Evolutionary conservation across 2,329 filamentous ascomycete genomes (phyloP), one percentile per base, ranked within the genome.

Genomic region (Verruconis gallopava): DNA sequence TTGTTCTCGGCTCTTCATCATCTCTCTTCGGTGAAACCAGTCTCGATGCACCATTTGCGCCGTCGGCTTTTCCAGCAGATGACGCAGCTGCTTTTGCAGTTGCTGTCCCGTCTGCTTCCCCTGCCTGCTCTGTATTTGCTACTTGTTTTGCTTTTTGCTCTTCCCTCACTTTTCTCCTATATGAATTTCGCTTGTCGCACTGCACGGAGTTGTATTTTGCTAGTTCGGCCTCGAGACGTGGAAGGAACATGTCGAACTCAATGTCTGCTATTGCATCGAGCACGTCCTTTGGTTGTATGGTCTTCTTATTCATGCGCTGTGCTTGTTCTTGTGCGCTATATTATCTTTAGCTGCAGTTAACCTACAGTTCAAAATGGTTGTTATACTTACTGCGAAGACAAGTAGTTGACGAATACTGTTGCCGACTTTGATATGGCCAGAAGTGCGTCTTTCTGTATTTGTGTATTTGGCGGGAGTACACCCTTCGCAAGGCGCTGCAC

Each of bases 381-480:
- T 3, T 41, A 21, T 17, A 69, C 79, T 42, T 71, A 89, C 83
- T 78, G 73, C 47, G 75, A 72, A 35, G 81, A 79, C 21, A 91
- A 66, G 58, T 88, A 84, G 62, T 76, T 89, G 51, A 91, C 80
- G 54, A 91, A 91, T 0, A 91, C 78, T 1, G 81, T 88, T 5
- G 84, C 80, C 59, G 81, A 82, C 63, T 88, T 88, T 50, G 75
- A 81, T 65, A 91, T 72, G 6, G 83, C 84, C 40, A 85, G 63
- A 42, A 88, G 73, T 33, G 84, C 84, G 63, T 86, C 85, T 54
- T 79, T 83, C 57, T 89, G 82, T 38, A 89, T 83, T 60, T 85
- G 81, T 4, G 83, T 88, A 56, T 86, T 86, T 4, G 81, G 71
- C 1, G 84, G 83, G 4, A 91, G 66, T 4, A 85, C 81, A 32